Evolutionary conservation across 352 stramenopile species (phyloP), one percentile per base, ranked within the genome.

Genomic region (Phytophthora foliorum): DNA sequence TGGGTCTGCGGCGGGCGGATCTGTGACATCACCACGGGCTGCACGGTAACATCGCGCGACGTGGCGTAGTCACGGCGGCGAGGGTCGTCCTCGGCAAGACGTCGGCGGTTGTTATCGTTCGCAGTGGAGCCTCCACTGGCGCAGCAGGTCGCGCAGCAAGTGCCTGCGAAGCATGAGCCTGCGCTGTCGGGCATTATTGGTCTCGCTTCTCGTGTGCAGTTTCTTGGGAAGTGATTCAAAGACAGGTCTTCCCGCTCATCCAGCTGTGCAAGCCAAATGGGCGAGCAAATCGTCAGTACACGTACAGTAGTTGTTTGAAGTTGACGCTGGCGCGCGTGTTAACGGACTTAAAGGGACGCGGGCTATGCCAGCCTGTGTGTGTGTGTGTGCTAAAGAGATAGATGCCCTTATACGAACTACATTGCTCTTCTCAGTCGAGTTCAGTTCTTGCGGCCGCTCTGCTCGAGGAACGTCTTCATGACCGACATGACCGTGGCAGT

Each of bases 401-500:
- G 39, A 54, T 21, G 27, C 49, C 48, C 50, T 58, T 56, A 59
- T 57, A 72, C 46, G 36, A 61, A 68, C 67, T 68, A 75, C 60
- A 53, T 27, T 42, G 51, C 49, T 54, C 58, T 46, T 24, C 41
- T 59, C 16, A 21, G 16, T 34, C 8, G 22, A 48, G 4, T 25
- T 65, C 52, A 66, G 36, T 62, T 44, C 42, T 70, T 62, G 46
- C 13, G 45, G 13, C 13, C 38, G 29, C 58, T 56, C 56, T 76
- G 48, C 34, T 78, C 71, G 16, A 79, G 52, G 54, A 71, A 76
- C 16, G 63, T 67, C 57, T 69, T 70, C 57, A 79, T 64, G 42
- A 62, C 58, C 31, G 67, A 67, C 27, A 74, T 42, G 42, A 74
- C 57, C 14, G 54, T 48, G n/a, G 29, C 51, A 39, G 67, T 76